Conservation (phyloP, 371 early-diverging fungal species). For the Batrachochytrium dendrobatidis region DNA sequence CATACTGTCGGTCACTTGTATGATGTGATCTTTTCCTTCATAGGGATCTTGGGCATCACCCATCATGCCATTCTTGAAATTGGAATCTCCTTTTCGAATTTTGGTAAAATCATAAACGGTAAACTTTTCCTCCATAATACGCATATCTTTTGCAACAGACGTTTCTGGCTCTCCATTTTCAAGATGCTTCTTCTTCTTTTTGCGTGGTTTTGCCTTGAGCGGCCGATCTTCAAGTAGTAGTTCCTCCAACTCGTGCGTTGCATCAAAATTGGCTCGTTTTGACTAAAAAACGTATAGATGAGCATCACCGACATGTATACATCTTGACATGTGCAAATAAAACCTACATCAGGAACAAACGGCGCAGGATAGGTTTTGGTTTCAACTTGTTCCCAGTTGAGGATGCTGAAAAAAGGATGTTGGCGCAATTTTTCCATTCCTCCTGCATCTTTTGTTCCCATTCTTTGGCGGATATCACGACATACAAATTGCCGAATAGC, state of each 20-base stretch:
- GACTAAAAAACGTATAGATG: slow-evolving; percentile 6
- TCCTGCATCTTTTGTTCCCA: slow-evolving; percentile 27
- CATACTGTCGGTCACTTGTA: background rate
- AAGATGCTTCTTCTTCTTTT: slow-evolving; percentile 20
- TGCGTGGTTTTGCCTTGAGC: slow-evolving; percentile 44
- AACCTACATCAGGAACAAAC: slow-evolving; percentile 44
- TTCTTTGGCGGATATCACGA: slow-evolving; percentile 24
- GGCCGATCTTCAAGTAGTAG: slow-evolving; percentile 81
- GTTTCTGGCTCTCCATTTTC: background rate
- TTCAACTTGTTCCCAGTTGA: slow-evolving; percentile 41
- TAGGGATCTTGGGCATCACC: background rate
- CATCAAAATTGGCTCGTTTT: slow-evolving; percentile 69
- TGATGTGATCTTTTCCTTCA: slow-evolving; percentile 2
- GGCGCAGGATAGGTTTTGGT: slow-evolving; percentile 32
- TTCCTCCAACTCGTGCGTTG: slow-evolving; percentile 89
- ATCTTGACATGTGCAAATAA: slow-evolving; percentile 19
- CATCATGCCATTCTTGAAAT: background rate
- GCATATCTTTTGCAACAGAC: slow-evolving; percentile 20
- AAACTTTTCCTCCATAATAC: slow-evolving; percentile 38
- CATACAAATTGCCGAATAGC: slow-evolving; percentile 21
- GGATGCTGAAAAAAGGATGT: slow-evolving; percentile 39
- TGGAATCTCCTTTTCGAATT: slow-evolving; percentile 1
- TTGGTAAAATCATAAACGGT: slow-evolving; percentile 36
- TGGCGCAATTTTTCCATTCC: slow-evolving; percentile 21
- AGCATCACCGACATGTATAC: background rate